Evolutionary conservation across 164 flowering plant species (phyloP), one percentile per base, ranked within the genome.

Genomic region (Buxus sempervirens): DNA sequence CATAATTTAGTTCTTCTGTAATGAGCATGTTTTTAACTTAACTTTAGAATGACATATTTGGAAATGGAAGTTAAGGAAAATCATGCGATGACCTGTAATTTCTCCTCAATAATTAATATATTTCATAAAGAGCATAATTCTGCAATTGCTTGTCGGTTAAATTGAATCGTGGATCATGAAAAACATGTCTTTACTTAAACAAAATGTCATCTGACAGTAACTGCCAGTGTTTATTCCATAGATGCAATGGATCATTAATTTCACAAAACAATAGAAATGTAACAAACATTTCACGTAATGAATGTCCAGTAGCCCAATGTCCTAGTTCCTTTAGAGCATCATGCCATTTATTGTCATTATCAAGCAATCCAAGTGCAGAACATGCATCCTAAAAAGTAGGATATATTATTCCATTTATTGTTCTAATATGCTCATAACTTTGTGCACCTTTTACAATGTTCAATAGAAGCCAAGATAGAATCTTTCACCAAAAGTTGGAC

Each of bases 321-420:
- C 18, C 15, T 23, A 71, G 67, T 27, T 67, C 67, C 1, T 6
- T 25, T 1, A 67, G 51, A 0, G 56, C 60, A 20, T 60, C 66
- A 38, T 22, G 21, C 23, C 55, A 67, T 60, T 70, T 66, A 16
- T 70, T 75, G 16, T 65, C 77, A 41, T 67, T 66, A 1, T 63
- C 24, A 0, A 71, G 9, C 22, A 62, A 56, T 2, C 71, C 71
- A 19, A 53, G 5, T 14, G 71, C 70, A 15, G 22, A 66, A 38
- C 77, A 75, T 15, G 77, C 70, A 61, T 9, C 1, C 75, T 61
- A 20, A 32, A n/a, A 0, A 24, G n/a, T n/a, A n/a, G n/a, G n/a
- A n/a, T n/a, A n/a, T n/a, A n/a, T n/a, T n/a, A n/a, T n/a, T n/a
- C n/a, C n/a, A n/a, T n/a, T n/a, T n/a, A n/a, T n/a, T n/a, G n/a